Conservation (phyloP, 2,329 filamentous ascomycete genomes). For the Periconia sp. region DNA sequence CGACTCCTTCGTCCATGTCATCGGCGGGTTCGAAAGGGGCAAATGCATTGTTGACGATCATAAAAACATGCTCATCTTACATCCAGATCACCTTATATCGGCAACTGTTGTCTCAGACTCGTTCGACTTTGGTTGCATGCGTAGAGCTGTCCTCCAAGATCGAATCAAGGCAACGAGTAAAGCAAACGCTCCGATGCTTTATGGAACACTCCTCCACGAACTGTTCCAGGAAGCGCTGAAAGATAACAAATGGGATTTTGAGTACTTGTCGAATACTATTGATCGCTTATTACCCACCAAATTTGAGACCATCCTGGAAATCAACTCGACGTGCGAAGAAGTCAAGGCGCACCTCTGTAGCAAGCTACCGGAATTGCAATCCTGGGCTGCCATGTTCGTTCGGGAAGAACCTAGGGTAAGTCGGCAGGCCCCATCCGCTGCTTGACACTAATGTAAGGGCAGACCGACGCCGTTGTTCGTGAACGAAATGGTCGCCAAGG, state of each 20-base stretch:
- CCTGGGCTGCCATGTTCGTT: conserved; percentile 86
- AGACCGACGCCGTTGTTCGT: conserved; percentile 75
- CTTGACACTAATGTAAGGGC: conserved; percentile 32
- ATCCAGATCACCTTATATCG: conserved; percentile 94
- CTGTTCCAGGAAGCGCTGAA: conserved; percentile 91
- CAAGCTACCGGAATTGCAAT: conserved; percentile 80
- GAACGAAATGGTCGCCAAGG: conserved; percentile 78
- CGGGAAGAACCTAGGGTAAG: conserved; percentile 70
- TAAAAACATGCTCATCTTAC: conserved; percentile 84
- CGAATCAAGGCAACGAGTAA: conserved; percentile 90
- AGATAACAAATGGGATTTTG: conserved; percentile 78
- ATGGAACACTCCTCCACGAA: conserved; percentile 92
- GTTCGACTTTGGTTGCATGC: conserved; percentile 86
- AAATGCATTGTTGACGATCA: conserved; percentile 83
- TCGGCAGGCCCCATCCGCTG: conserved; percentile 7
- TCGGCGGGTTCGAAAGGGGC: conserved; percentile 75
- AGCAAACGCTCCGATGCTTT: conserved; percentile 80
- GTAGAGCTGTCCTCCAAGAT: conserved; percentile 91
- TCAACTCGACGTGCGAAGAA: conserved; percentile 74
- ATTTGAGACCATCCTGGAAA: conserved; percentile 87
- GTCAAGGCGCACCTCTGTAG: conserved; percentile 81
- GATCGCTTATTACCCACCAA: conserved; percentile 74
- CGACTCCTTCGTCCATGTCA: conserved; percentile 83
- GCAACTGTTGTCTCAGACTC: conserved; percentile 97
- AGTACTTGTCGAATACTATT: conserved; percentile 71